phyloP scores from a whole-genome alignment of 2,329 filamentous ascomycete species.

The Colletotrichum tabaci region DNA sequence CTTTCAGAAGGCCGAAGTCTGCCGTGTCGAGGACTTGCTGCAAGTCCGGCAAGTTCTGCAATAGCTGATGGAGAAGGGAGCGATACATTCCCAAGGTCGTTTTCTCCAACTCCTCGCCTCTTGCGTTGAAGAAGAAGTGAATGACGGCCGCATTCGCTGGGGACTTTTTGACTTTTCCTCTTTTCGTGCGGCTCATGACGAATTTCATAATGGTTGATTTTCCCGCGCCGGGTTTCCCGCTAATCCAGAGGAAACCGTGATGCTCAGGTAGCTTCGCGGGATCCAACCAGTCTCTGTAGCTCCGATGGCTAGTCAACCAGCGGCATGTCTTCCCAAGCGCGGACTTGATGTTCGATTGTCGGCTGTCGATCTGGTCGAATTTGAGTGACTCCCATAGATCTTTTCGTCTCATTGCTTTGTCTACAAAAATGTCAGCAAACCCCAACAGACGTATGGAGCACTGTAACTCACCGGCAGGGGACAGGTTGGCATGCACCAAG shows the following conservation, averaged over 20 bases:
- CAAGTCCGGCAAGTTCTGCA: slow-evolving; percentile 6
- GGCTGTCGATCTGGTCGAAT: slow-evolving; percentile 57
- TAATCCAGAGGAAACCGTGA: slow-evolving; percentile 62
- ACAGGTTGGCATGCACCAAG: too few relatives aligned
- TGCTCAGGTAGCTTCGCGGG: slow-evolving; percentile 43
- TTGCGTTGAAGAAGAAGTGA: slow-evolving; percentile 42
- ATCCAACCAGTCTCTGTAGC: slow-evolving; percentile 57
- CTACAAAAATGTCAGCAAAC: neutral
- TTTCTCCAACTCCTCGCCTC: slow-evolving; percentile 35
- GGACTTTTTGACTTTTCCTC: slow-evolving; percentile 24
- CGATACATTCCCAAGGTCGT: slow-evolving; percentile 35
- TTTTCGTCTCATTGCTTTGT: neutral
- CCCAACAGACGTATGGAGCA: neutral
- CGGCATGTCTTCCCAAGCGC: slow-evolving; percentile 56
- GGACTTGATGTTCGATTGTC: slow-evolving; percentile 52
- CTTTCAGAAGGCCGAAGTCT: too few relatives aligned
- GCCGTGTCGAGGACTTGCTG: neutral
- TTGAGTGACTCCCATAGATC: slow-evolving; percentile 49
- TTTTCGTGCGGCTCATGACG: slow-evolving; percentile 34
- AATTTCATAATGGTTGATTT: slow-evolving; percentile 66
- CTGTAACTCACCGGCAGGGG: neutral
- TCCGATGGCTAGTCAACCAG: slow-evolving; percentile 55
- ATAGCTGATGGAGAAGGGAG: slow-evolving; percentile 34
- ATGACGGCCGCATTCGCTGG: slow-evolving; percentile 25
- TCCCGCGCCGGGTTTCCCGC: slow-evolving; percentile 60